Evolutionary conservation across 768 basidiomycete species (phyloP), one percentile per base, ranked within the genome.

Genomic region (Tricholoma sp.): DNA sequence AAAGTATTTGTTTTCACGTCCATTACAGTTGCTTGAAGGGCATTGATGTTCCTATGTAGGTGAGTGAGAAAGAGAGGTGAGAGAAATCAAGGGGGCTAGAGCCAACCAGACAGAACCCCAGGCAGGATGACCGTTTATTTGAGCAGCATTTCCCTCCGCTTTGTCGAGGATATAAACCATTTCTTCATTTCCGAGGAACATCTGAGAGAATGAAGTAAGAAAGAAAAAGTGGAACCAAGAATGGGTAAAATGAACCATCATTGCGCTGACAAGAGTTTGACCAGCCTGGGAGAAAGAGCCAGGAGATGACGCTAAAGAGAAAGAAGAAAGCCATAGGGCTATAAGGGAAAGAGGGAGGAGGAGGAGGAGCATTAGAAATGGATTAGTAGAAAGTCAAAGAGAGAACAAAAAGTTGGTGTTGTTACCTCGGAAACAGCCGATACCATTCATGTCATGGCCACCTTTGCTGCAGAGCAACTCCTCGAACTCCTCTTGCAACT

Each of bases 141-240:
- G 72, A 3, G 81, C 80, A 2, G 78, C 76, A 67, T 94, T 94
- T 31, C 82, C 83, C 67, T 94, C 91, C 1, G 86, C 83, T 74
- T 97, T 97, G 76, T 97, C 94, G n/a, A 94, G 74, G 19, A 94
- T 88, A 72, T 94, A 95, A 32, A 95, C 88, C 68, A 85, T 91
- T 62, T 91, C 75, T 6, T 80, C 74, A 60, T 86, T 89, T 31
- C 89, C 91, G 52, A 94, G 72, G 69, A 94, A 91, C 82, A 89
- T 83, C 89, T 88, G 66, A 21, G 50, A 52, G 21, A 27, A 22
- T 55, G 39, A 4, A 50, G 34, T 18, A 19, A 47, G 16, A 21
- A 32, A 34, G 34, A 22, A 52, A 47, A 39, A 56, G 37, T 14
- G 21, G 43, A 43, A 4, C 22, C 22, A n/a, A 31, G 31, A 35